Evolutionary conservation across 2,329 filamentous ascomycete genomes (phyloP).

Genomic region (Stachybotrys elegans): DNA sequence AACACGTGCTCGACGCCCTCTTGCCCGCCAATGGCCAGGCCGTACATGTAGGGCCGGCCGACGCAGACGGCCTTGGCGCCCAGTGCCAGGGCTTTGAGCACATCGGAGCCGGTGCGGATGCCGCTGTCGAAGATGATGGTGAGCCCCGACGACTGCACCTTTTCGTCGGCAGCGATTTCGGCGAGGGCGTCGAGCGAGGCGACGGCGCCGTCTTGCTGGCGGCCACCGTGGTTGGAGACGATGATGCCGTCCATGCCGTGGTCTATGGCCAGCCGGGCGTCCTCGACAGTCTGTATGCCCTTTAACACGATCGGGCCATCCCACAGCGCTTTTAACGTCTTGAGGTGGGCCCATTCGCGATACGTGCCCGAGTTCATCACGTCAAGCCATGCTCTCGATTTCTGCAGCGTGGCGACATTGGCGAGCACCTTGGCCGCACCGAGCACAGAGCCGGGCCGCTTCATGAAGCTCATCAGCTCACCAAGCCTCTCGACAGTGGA

Average conservation of each 20-base stretch:
- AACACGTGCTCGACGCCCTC: constrained; percentile 52
- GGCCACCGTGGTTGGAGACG: constrained; percentile 37
- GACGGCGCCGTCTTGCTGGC: constrained; percentile 34
- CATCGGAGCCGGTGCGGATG: constrained; percentile 32
- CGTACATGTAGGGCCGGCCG: constrained; percentile 34
- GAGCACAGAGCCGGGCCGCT: constrained; percentile 14
- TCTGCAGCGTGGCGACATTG: constrained; percentile 8
- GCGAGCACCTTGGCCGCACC: constrained; percentile 11
- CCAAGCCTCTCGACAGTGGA: constrained; percentile 8
- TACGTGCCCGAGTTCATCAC: constrained; percentile 30
- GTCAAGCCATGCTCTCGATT: constrained; percentile 16
- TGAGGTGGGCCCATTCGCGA: constrained; percentile 58
- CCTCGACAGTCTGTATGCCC: constrained; percentile 34
- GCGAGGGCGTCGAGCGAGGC: constrained; percentile 49
- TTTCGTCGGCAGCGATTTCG: constrained; percentile 47
- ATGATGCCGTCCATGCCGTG: constrained; percentile 33
- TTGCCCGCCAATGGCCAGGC: constrained; percentile 27
- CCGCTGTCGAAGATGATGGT: constrained; percentile 48
- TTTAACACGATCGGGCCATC: constrained; percentile 44
- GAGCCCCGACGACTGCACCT: constrained; percentile 38
- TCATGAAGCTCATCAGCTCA: constrained; percentile 14
- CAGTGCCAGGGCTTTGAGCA: constrained; percentile 34
- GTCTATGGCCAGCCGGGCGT: constrained; percentile 31
- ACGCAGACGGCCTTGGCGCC: constrained; percentile 37
- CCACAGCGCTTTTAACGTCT: constrained; percentile 55